These are phyloP conservation scores for Lolium perenne DNA, from an alignment of 176 grass and related monocot genomes.

Conservation along the genomic window DNA sequence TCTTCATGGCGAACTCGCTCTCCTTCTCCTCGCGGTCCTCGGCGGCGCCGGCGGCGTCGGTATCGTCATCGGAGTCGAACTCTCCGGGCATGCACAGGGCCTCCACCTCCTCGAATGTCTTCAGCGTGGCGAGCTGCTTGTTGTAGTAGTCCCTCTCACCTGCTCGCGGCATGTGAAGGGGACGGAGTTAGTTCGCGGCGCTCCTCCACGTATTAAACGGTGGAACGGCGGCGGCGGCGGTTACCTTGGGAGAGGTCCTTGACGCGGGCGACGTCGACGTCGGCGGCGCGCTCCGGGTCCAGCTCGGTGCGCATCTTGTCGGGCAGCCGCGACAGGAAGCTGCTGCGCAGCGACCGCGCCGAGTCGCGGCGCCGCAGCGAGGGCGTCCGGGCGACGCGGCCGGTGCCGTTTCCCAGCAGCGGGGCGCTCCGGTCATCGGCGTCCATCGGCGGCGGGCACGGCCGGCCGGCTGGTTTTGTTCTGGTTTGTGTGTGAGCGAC, in stretches of 20 bases:
- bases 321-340: conserved; percentile 76
- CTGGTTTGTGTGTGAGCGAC: background rate
- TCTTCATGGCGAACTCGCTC: conserved; percentile 82
- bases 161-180: conserved; percentile 20
- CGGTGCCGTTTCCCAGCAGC: conserved; percentile 45
- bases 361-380: conserved; percentile 57
- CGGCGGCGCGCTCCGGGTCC: conserved; percentile 69
- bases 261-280: conserved; percentile 58
- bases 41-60: conserved; percentile 11
- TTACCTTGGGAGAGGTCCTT: conserved; percentile 77
- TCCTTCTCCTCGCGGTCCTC: conserved; percentile 64
- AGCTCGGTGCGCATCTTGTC: conserved; percentile 69
- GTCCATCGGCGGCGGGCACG: conserved; percentile 31
- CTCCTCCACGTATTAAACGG: background rate
- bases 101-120: conserved; percentile 74
- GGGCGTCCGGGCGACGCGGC: conserved; percentile 1
- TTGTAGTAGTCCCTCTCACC: conserved; percentile 80
- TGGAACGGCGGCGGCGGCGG: background rate
- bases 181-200: background rate
- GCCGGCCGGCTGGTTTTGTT: background rate
- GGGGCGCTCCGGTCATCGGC: conserved; percentile 56
- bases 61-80: conserved; percentile 47
- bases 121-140: conserved; percentile 74
- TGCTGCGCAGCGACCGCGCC: conserved; percentile 68
- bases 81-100: conserved; percentile 52